A percentile compares a stretch with the other conserved stretches of the same genome.
Evolutionary conservation across 1,139 yeast genomes (phyloP).

Genomic region (Taphrina wiesneri): DNA sequence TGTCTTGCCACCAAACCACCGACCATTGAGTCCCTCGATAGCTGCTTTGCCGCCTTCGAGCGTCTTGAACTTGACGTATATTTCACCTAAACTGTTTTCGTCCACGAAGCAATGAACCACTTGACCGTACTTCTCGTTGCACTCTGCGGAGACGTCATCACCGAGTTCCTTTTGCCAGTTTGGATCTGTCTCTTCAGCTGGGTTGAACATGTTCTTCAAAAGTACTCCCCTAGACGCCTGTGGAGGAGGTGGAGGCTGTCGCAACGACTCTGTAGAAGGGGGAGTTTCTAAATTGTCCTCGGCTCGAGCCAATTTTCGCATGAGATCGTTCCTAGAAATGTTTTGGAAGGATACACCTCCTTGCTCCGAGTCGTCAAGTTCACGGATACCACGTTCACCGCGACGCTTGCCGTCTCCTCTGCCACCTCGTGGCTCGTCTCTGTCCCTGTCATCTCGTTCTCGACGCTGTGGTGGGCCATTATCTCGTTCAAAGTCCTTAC

Average conservation of each 20-base stretch:
- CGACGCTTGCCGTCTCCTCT: slow-evolving; percentile 17
- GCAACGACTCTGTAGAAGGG: slow-evolving; percentile 2
- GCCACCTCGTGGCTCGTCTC: slow-evolving; percentile 31
- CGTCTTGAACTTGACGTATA: slow-evolving; percentile 45
- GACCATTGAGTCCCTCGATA: slow-evolving; percentile 46
- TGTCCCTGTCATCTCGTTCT: slow-evolving; percentile 24
- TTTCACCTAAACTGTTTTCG: slow-evolving; percentile 45
- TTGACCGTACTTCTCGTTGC: slow-evolving; percentile 48
- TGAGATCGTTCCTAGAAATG: slow-evolving; percentile 44
- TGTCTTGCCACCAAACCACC: slow-evolving; percentile 48
- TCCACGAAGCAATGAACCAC: slow-evolving; percentile 47
- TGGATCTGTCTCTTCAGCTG: slow-evolving; percentile 47
- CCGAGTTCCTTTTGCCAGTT: slow-evolving; percentile 47
- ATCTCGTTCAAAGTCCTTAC: slow-evolving; percentile 26
- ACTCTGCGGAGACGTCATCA: slow-evolving; percentile 48
- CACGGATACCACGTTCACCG: slow-evolving; percentile 30
- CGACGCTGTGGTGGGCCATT: slow-evolving; percentile 22
- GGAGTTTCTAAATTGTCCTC: slow-evolving; percentile 42
- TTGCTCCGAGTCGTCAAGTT: slow-evolving; percentile 43
- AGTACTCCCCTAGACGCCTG: slow-evolving; percentile 45
- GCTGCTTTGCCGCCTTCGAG: slow-evolving; percentile 45
- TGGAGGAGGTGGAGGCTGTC: slow-evolving; percentile 15
- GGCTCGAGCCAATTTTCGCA: slow-evolving; percentile 46
- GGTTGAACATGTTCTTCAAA: slow-evolving; percentile 47
- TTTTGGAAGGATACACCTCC: slow-evolving; percentile 42